Evolutionary conservation across 768 basidiomycete species (phyloP).

Genomic region (Hygrocybe coccinea): DNA sequence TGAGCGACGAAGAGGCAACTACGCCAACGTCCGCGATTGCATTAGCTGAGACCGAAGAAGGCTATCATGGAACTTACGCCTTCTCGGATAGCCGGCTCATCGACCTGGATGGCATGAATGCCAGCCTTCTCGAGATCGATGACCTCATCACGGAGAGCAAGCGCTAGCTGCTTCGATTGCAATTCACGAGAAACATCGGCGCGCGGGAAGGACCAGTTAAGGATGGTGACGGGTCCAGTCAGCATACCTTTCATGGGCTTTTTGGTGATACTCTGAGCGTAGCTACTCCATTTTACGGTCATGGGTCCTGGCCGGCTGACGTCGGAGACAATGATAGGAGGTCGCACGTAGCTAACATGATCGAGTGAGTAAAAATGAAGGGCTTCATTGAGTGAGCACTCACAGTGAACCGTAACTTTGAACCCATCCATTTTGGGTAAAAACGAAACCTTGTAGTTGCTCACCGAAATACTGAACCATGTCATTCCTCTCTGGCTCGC

Average conservation of each 20-base stretch:
- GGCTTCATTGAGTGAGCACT: slow-evolving; percentile 19
- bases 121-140: slow-evolving; percentile 94
- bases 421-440: slow-evolving; percentile 99
- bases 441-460: slow-evolving; percentile 89
- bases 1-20: slow-evolving; percentile 90
- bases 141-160: slow-evolving; percentile 97
- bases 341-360: slow-evolving; percentile 80
- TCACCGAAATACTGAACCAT: slow-evolving; percentile 99
- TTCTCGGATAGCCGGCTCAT: slow-evolving; percentile 99
- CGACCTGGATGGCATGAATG: slow-evolving; percentile 97
- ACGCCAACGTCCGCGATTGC: slow-evolving; percentile 10
- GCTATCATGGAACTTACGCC: slow-evolving; percentile 61
- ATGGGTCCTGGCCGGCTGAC: slow-evolving; percentile 89
- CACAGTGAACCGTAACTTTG: slow-evolving; percentile 98
- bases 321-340: slow-evolving; percentile 97
- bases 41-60: slow-evolving; percentile 3
- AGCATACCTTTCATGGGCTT: slow-evolving; percentile 99
- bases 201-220: slow-evolving; percentile 99
- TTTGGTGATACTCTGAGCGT: slow-evolving; percentile 89
- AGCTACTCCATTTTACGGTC: slow-evolving; percentile 95
- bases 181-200: slow-evolving; percentile 93
- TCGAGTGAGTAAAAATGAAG: slow-evolving; percentile 1
- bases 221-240: slow-evolving; percentile 95
- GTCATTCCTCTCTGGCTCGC: slow-evolving; percentile 98
- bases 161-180: slow-evolving; percentile 96